phyloP scores from a whole-genome alignment of 495 filamentous ascomycete genomes.

The Parathielavia appendiculata region DNA sequence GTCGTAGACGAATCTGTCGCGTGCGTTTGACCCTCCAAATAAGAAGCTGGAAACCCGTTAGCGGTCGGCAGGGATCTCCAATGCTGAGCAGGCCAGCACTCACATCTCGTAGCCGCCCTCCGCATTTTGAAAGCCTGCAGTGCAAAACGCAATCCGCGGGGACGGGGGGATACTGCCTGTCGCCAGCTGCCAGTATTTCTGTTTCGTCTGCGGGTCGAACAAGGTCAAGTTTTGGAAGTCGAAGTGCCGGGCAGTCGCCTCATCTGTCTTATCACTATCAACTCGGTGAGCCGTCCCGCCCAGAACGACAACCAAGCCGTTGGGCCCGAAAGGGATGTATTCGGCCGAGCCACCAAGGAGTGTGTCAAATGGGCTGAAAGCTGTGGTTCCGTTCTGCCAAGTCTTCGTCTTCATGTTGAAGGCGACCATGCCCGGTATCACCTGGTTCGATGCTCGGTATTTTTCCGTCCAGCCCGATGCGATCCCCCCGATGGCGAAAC shows the following conservation, averaged over 20 bases:
- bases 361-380: conserved; percentile 15
- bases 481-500: conserved; percentile 18
- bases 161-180: conserved; percentile 26
- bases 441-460: conserved; percentile 2
- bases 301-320: conserved; percentile 34
- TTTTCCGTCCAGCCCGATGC: conserved; percentile 11
- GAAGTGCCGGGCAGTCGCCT: background rate
- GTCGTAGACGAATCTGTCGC: conserved; percentile 14
- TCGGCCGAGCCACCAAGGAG: conserved; percentile 23
- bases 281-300: conserved; percentile 29
- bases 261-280: conserved; percentile 1
- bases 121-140: conserved; percentile 27
- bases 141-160: conserved; percentile 24
- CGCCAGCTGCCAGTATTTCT: conserved; percentile 32
- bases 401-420: conserved; percentile 21
- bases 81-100: background rate
- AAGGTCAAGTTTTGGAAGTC: conserved; percentile 29
- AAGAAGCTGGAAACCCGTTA: conserved; percentile 30
- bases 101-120: conserved; percentile 37
- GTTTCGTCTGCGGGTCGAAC: conserved; percentile 35
- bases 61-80: background rate
- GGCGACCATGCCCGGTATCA: conserved; percentile 20
- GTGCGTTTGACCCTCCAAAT: conserved; percentile 29
- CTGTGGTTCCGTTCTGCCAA: conserved; percentile 17
- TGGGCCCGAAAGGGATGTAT: conserved; percentile 28